phyloP scores from a whole-genome alignment of 2,329 filamentous ascomycete species.

The Hymenoscyphus linearis region DNA sequence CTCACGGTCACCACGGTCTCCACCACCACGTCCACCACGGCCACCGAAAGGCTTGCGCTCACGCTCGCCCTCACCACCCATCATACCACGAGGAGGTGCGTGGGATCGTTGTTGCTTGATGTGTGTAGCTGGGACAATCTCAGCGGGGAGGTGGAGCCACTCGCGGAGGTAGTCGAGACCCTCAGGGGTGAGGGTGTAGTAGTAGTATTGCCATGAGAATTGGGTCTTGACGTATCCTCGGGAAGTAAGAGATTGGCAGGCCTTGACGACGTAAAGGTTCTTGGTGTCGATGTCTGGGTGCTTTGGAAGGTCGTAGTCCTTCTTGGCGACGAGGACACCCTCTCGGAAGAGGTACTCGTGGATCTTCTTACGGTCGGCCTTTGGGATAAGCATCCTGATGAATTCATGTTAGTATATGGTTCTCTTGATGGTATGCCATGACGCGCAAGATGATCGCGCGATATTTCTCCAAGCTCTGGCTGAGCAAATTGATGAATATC shows the following conservation, averaged over 20 bases:
- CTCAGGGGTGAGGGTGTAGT: constrained; percentile 99
- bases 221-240: constrained; percentile 99
- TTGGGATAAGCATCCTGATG: constrained; percentile 75
- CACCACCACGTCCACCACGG: constrained; percentile 65
- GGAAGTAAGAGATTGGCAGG: constrained; percentile 94
- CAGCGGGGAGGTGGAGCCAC: constrained; percentile 98
- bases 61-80: constrained; percentile 75
- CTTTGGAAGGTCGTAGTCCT: constrained; percentile 98
- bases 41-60: constrained; percentile 77
- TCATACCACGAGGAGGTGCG: constrained; percentile 84
- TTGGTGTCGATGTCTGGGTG: constrained; percentile 98
- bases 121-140: constrained; percentile 99
- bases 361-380: constrained; percentile 99
- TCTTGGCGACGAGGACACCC: constrained; percentile 93
- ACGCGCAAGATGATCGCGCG: background rate
- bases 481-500: background rate
- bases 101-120: constrained; percentile 99
- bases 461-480: background rate
- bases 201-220: constrained; percentile 99
- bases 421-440: background rate
- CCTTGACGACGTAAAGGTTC: constrained; percentile 99
- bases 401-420: constrained; percentile 45
- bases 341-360: constrained; percentile 99
- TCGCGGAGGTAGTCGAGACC: constrained; percentile 99
- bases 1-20: constrained; percentile 62